phyloP scores from a whole-genome alignment of 1,284 basidiomycete species.

The Phellinidium pouzarii region DNA sequence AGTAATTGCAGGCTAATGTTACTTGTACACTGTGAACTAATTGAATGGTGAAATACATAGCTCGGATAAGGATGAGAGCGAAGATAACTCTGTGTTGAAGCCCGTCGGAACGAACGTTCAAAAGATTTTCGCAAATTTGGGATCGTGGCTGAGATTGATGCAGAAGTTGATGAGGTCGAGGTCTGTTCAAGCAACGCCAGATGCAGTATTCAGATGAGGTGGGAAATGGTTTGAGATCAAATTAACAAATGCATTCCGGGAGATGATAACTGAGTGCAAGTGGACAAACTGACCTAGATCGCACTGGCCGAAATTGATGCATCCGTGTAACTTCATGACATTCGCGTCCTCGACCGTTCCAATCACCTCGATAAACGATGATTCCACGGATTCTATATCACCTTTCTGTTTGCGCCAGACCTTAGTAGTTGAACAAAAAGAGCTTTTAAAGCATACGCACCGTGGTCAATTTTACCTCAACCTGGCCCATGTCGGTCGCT shows the following conservation, averaged over 20 bases:
- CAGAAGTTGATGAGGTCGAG: constrained; percentile 60
- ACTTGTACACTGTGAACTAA: neutral
- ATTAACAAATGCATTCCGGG: neutral
- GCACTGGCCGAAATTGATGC: constrained; percentile 64
- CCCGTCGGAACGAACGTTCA: neutral
- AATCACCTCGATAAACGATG: constrained; percentile 68
- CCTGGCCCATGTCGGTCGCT: constrained; percentile 66
- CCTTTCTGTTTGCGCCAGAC: constrained; percentile 33
- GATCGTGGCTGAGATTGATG: constrained; percentile 58
- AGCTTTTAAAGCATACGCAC: constrained; percentile 38
- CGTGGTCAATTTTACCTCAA: constrained; percentile 45
- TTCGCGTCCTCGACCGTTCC: constrained; percentile 58
- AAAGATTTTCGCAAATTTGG: constrained; percentile 52
- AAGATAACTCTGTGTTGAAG: neutral
- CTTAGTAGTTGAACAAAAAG: neutral
- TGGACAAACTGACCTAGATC: constrained; percentile 21
- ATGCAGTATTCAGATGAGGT: too few relatives aligned
- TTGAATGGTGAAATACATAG: neutral
- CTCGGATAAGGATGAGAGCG: neutral
- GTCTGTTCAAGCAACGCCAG: constrained; percentile 35
- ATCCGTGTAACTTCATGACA: constrained; percentile 55
- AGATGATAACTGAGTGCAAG: too few relatives aligned
- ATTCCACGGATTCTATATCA: constrained; percentile 43
- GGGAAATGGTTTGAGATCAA: too few relatives aligned
- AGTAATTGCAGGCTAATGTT: neutral